Evolutionary conservation across 768 basidiomycete species (phyloP), one percentile per base, ranked within the genome.

Genomic region (Sarcodon aspratus): DNA sequence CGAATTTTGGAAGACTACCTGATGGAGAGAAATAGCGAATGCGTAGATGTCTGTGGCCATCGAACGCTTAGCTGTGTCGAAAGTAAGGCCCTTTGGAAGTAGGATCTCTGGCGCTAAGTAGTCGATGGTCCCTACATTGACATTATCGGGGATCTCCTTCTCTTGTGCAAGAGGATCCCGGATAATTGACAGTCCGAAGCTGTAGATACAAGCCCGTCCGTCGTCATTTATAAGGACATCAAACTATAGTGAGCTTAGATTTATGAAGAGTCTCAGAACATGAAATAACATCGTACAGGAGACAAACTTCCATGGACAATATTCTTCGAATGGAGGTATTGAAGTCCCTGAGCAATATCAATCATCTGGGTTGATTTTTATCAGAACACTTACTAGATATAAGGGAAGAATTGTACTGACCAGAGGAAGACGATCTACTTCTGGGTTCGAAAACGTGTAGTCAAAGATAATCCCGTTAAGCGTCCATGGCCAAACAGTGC

Each of bases 21-120:
- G 40, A 27, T 42, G 27, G 9, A 52, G 47, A 31, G 54, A 32
- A 15, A 57, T 42, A 2, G 36, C 52, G 33, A 55, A 57, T 7
- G 58, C 49, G 21, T 59, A 55, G 17, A 59, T 44, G 44, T 59
- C 58, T 11, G 52, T 48, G 10, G 47, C 36, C 18, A 21, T 42
- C 9, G 54, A 48, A 13, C 49, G 47, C 7, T 8, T 37, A 11
- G 46, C 50, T 2, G 45, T 36, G 1, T 52, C 38, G 5, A 45
- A 37, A 17, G 9, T 13, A 13, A 42, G 27, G 17, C 13, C 27
- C 9, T 15, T 17, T 5, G 40, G 40, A n/a, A 42, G 17, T 17
- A 59, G 53, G 1, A 56, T 32, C 36, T 59, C 58, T 3, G 58
- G 58, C 9, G 55, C 53, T 53, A 56, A 54, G 38, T 50, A 59